Conservation (phyloP, 2,329 filamentous ascomycete species). For the Elsinoe ampelina region DNA sequence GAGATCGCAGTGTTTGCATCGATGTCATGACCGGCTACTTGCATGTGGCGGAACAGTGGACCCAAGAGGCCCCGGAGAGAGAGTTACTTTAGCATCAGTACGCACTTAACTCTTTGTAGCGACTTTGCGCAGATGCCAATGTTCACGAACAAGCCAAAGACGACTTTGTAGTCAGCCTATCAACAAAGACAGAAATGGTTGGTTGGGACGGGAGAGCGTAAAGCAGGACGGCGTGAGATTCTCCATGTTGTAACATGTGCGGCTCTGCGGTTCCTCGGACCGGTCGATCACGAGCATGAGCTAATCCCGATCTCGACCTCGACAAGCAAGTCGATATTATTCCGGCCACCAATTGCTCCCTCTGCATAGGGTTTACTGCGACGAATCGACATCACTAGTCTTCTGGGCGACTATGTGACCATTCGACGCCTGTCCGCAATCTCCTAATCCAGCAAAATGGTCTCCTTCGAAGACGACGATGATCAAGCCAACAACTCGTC, state of each 20-base stretch:
- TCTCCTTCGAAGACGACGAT: conserved; percentile 40
- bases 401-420: neutral
- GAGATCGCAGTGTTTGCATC: too few relatives aligned
- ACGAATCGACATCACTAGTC: neutral
- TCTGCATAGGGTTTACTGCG: neutral
- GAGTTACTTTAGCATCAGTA: too few relatives aligned
- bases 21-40: too few relatives aligned
- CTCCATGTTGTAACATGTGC: neutral
- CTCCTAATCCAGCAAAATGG: conserved; percentile 21
- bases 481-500: conserved; percentile 27
- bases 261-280: conserved; percentile 1
- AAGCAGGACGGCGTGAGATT: neutral
- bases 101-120: too few relatives aligned
- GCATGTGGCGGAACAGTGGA: too few relatives aligned
- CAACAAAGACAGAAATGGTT: neutral
- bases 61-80: too few relatives aligned
- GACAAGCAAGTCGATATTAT: neutral
- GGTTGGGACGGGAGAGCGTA: neutral
- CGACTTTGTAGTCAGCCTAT: neutral
- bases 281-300: neutral
- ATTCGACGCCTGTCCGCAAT: neutral
- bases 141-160: neutral
- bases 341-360: neutral
- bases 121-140: neutral
- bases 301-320: neutral